Percentiles rank a stretch among this genome's conserved stretches.
These are phyloP conservation scores for Diaporthe capsici DNA, from an alignment of 2,329 filamentous ascomycete species.

Conservation along the genomic window DNA sequence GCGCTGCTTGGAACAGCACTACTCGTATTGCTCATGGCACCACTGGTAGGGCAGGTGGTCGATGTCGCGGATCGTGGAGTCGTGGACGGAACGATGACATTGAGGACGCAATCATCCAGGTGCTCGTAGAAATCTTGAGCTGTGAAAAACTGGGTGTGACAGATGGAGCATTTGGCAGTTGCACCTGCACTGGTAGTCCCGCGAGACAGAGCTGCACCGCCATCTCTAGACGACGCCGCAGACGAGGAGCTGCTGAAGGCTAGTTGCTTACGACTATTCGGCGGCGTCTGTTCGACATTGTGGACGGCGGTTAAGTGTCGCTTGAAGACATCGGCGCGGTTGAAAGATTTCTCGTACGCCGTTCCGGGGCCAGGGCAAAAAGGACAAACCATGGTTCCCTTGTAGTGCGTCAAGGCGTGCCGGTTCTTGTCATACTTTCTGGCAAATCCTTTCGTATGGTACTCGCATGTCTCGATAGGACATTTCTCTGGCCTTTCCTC, in stretches of 20 bases:
- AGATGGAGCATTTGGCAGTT: conserved; percentile 92
- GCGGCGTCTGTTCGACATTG: conserved; percentile 92
- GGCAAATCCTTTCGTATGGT: conserved; percentile 93
- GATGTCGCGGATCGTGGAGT: conserved; percentile 49
- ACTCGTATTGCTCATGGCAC: conserved; percentile 27
- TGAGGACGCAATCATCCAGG: conserved; percentile 77
- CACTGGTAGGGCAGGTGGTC: conserved; percentile 35
- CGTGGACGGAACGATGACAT: conserved; percentile 67
- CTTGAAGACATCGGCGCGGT: conserved; percentile 97
- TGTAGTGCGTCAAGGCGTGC: conserved; percentile 96
- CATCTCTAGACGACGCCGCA: conserved; percentile 5
- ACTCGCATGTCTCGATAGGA: conserved; percentile 93
- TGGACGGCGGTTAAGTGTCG: conserved; percentile 93
- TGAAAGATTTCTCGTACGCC: conserved; percentile 93
- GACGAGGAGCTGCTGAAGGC: conserved; percentile 35
- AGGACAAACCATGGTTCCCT: conserved; percentile 94
- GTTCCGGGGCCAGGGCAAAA: conserved; percentile 94
- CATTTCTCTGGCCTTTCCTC: conserved; percentile 96
- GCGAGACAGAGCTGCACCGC: conserved; percentile 11
- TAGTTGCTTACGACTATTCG: conserved; percentile 82
- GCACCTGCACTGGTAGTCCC: conserved; percentile 50
- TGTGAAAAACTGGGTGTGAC: conserved; percentile 81
- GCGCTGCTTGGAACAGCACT: conserved; percentile 28
- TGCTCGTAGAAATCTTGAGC: conserved; percentile 99
- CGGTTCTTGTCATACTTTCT: conserved; percentile 98